Conservation (phyloP, 2,329 filamentous ascomycete genomes). For the Alternaria sp. region DNA sequence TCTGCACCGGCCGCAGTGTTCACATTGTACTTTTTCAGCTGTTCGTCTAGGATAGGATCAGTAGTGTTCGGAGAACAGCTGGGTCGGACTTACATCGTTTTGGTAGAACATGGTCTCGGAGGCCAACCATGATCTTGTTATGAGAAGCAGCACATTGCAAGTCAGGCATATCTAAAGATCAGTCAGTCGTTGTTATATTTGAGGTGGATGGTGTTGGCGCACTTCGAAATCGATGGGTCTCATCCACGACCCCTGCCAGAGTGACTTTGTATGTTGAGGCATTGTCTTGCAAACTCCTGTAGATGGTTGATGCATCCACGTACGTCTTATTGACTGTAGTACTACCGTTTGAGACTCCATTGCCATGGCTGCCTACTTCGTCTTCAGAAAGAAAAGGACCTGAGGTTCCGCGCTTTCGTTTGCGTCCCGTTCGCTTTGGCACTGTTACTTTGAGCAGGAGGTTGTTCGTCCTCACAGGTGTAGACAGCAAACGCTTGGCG, state of each 20-base stretch:
- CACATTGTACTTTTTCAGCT: slow-evolving; percentile 69
- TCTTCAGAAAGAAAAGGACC: slow-evolving; percentile 64
- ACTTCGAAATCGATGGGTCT: slow-evolving; percentile 87
- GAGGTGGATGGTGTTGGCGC: slow-evolving; percentile 23
- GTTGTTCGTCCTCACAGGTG: slow-evolving; percentile 79
- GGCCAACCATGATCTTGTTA: slow-evolving; percentile 74
- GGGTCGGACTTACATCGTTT: slow-evolving; percentile 68
- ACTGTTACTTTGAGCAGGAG: slow-evolving; percentile 86
- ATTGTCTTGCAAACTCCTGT: slow-evolving; percentile 76
- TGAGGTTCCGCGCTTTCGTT: slow-evolving; percentile 79
- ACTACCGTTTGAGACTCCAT: not conserved
- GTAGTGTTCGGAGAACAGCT: not conserved
- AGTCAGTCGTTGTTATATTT: slow-evolving; percentile 22
- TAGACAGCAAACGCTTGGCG: slow-evolving; percentile 79
- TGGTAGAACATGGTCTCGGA: slow-evolving; percentile 75
- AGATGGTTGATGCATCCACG: slow-evolving; percentile 55
- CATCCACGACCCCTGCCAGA: slow-evolving; percentile 75
- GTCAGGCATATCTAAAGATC: slow-evolving; percentile 72
- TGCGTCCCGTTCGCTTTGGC: slow-evolving; percentile 85
- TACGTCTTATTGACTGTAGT: slow-evolving; percentile 15
- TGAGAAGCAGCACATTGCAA: slow-evolving; percentile 80
- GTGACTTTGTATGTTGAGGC: slow-evolving; percentile 71
- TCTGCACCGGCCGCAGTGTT: slow-evolving; percentile 59
- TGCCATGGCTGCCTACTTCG: slow-evolving; percentile 17
- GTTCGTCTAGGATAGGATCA: slow-evolving; percentile 55